Evolutionary conservation across 257 asterid species (phyloP).

Genomic region (Echium plantagineum): DNA sequence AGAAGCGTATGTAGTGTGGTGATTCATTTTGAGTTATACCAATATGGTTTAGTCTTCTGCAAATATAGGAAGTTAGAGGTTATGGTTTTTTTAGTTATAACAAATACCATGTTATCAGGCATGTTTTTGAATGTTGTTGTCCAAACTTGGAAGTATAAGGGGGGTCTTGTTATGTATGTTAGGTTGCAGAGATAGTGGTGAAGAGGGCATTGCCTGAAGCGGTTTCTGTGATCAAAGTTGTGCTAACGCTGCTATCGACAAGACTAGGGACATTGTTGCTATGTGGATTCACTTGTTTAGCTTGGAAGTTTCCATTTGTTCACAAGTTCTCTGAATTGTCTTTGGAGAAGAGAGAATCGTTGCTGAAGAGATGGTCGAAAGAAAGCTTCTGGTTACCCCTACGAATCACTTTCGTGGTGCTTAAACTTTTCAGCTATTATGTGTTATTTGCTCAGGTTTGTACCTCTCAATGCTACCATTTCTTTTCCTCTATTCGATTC

Average conservation of each 20-base stretch:
- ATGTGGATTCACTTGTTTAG: slow-evolving; percentile 56
- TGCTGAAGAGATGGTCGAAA: slow-evolving; percentile 65
- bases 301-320: slow-evolving; percentile 64
- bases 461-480: not conserved
- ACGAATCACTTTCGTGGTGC: slow-evolving; percentile 35
- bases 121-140: not conserved
- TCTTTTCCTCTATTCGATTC: not conserved
- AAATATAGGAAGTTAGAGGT: too few relatives aligned
- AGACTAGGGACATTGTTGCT: slow-evolving; percentile 72
- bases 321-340: slow-evolving; percentile 53
- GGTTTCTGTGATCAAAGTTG: slow-evolving; percentile 31
- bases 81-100: not conserved
- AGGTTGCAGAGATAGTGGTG: slow-evolving; percentile 69
- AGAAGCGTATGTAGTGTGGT: too few relatives aligned
- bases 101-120: slow-evolving; percentile 23
- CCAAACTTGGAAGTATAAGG: not conserved
- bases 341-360: slow-evolving; percentile 44
- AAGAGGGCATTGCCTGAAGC: slow-evolving; percentile 41
- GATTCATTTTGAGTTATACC: too few relatives aligned
- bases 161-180: not conserved
- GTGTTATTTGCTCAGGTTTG: slow-evolving; percentile 57
- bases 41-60: too few relatives aligned
- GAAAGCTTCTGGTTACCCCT: slow-evolving; percentile 40
- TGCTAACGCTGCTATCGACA: slow-evolving; percentile 41
- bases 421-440: slow-evolving; percentile 36